phyloP scores from a whole-genome alignment of 345 rosid genomes.

The Sisymbrium irio region DNA sequence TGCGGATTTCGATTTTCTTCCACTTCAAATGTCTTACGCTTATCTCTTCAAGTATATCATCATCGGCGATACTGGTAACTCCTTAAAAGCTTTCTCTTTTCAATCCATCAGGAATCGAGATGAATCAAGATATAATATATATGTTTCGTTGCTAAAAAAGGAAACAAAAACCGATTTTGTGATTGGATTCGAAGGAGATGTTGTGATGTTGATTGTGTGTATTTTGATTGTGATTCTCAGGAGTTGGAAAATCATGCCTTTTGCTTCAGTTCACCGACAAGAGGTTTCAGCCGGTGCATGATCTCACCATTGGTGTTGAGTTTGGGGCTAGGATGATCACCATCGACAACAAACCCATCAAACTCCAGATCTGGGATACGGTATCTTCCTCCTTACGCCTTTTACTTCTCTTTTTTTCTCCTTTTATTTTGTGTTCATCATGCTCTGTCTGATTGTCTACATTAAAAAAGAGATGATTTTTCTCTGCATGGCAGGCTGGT shows the following conservation, averaged over 20 bases:
- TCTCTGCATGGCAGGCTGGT: slow-evolving; percentile 62
- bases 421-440: not conserved
- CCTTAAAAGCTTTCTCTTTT: not conserved
- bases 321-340: slow-evolving; percentile 98
- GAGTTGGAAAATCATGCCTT: slow-evolving; percentile 97
- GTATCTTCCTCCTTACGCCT: slow-evolving; percentile 36
- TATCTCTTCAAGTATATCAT: slow-evolving; percentile 97
- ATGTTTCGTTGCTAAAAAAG: not conserved
- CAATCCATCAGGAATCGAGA: not conserved
- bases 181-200: too few relatives aligned
- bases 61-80: slow-evolving; percentile 90
- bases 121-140: not conserved
- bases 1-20: not conserved
- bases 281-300: slow-evolving; percentile 97
- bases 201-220: not conserved
- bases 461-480: not conserved
- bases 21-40: slow-evolving; percentile 61
- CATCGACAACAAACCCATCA: slow-evolving; percentile 85
- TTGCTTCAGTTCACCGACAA: slow-evolving; percentile 95
- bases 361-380: slow-evolving; percentile 99
- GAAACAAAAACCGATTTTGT: not conserved
- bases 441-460: not conserved
- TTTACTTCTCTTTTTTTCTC: not conserved
- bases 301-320: slow-evolving; percentile 93
- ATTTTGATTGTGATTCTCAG: slow-evolving; percentile 25